Evolutionary conservation across 2,329 filamentous ascomycete genomes (phyloP), one percentile per base, ranked within the genome.

Genomic region (Ceratocystis ficicola): DNA sequence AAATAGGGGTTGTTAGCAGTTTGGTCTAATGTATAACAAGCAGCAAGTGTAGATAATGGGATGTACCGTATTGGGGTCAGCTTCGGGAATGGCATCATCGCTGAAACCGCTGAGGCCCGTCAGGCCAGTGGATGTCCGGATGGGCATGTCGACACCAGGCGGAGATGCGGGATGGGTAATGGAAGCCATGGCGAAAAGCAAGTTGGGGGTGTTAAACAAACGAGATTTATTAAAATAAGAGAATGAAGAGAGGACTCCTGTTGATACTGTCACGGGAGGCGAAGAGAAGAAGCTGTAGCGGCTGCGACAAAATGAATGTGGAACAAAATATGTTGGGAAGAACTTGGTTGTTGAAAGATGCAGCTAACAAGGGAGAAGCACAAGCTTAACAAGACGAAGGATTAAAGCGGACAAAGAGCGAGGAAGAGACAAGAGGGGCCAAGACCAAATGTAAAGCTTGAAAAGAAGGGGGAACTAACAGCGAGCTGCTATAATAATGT

Each of bases 1-100:
- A 30, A 32, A 28, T 6, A 57, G 57, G 41, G 3, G 36, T 17
- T 44, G 25, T 64, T 64, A 52, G 17, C 8, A 44, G 15, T 46
- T 50, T 57, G 22, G n/a, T 36, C 20, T 32, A 44, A 22, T 55
- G 15, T 41, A 48, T 22, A 22, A 44, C 36, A 28, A 17, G 25
- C 12, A 10, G 61, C 17, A n/a, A 57, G 12, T 41, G 63, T 12
- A 55, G 10, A 41, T 20, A 5, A 8, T 44, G 8, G 1, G 50
- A 62, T n/a, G 71, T 76, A 85, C 83, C 69, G 77, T 83, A 69
- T 76, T 80, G 64, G 83, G 82, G 69, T 86, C 83, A 41, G 79
- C 75, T 65, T 83, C 82, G 6, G 82, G 81, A 52, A 85, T 74
- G 50, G 82, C 82, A 67, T 84, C 83, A n/a, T 85, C 83, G 74